Evolutionary conservation across 495 filamentous ascomycete species (phyloP), one percentile per base, ranked within the genome.

Genomic region (Sabuloglossum arenarium): DNA sequence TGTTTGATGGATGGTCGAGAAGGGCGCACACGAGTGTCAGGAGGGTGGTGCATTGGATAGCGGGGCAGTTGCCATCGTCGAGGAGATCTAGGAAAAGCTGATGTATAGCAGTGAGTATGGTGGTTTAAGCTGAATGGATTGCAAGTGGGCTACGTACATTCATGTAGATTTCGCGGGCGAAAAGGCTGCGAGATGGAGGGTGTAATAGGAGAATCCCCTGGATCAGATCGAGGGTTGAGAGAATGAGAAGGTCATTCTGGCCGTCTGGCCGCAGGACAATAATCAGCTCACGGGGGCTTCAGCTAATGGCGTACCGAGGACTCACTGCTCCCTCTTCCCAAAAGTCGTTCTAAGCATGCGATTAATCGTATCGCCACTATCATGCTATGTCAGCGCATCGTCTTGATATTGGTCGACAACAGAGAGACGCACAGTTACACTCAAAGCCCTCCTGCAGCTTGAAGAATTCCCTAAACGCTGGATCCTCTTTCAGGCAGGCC

Each of bases 371-470:
- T 82, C 30, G 87, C 84, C 34, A 96, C 85, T 84, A 61, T 6
- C 53, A 24, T 23, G 45, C 5, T 10, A 21, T 23, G 23, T 51
- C 28, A 51, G 47, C 25, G 12, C 11, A 51, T 29, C 27, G 23
- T 28, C 16, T 14, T 11, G 6, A 24, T 2, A 3, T 8, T 27
- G 21, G 12, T 23, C n/a, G 24, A n/a, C 24, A 51, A 29, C 24
- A 6, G 28, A 37, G 23, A 1, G 50, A 29, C 28, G 19, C 66
- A 86, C 82, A 79, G 69, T 98, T 98, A 86, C 89, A 98, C 69
- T 95, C 85, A 68, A 98, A 98, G 11, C 90, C 83, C 63, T 94
- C 90, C 66, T 98, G 91, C 53, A 97, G 66, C 63, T 94, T 86
- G 72, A 94, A 94, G 70, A 97, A 98, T 66, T 97, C 91, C 54